Evolutionary conservation across 495 filamentous ascomycete species (phyloP).

Genomic region (Tuber aestivum): DNA sequence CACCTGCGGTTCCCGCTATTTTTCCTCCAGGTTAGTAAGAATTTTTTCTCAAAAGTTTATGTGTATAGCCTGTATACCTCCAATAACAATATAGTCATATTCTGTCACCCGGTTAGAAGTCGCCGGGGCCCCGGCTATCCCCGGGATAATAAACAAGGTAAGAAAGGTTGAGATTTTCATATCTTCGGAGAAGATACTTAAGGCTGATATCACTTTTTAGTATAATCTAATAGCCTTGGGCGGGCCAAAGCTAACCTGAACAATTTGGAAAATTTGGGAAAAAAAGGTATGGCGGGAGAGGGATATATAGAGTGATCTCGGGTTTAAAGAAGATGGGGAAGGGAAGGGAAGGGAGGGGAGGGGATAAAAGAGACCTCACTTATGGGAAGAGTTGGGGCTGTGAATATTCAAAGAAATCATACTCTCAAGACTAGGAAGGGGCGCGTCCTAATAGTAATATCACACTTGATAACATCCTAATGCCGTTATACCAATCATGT

Average conservation of each 20-base stretch:
- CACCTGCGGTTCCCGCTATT: conserved; percentile 29
- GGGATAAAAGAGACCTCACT: background rate
- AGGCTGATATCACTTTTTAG: background rate
- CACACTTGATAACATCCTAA: background rate
- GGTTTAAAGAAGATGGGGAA: background rate
- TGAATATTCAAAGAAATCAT: background rate
- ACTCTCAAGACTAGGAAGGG: background rate
- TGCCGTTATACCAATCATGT: background rate
- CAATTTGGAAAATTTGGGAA: background rate
- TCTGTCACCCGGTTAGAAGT: background rate
- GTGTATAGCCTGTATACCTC: background rate
- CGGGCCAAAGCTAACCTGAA: background rate
- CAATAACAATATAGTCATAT: background rate
- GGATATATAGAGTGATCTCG: background rate
- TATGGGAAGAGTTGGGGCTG: background rate
- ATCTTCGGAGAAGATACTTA: background rate
- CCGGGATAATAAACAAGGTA: no score
- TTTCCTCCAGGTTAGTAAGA: background rate
- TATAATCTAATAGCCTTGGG: background rate
- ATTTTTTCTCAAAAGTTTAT: background rate
- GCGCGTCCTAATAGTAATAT: background rate
- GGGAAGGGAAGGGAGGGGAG: background rate
- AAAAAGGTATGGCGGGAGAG: background rate
- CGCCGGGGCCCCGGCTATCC: background rate
- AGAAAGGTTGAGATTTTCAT: background rate